Evolutionary conservation across 1,139 yeast species (phyloP).

Genomic region (Candida sojae): DNA sequence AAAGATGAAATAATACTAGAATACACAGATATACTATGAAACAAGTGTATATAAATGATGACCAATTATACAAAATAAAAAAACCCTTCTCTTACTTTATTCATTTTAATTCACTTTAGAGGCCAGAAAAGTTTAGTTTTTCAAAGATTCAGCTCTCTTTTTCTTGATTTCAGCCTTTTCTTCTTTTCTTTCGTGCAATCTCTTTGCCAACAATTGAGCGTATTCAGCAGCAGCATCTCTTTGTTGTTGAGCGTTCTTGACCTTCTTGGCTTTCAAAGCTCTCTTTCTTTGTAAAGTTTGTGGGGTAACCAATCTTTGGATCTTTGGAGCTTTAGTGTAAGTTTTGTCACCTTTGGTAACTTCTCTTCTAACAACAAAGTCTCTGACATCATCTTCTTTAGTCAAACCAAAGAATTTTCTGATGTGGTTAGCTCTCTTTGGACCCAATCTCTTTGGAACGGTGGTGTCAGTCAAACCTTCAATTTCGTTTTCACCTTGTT

Average conservation of each 20-base stretch:
- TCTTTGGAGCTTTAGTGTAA: conserved; percentile 99
- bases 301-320: conserved; percentile 99
- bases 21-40: conserved; percentile 9
- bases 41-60: conserved; percentile 10
- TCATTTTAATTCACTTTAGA: neutral
- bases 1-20: conserved; percentile 7
- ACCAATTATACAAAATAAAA: conserved; percentile 4
- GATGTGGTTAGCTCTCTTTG: conserved; percentile 99
- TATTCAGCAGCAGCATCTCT: conserved; percentile 99
- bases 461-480: conserved; percentile 94
- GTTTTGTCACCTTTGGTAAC: conserved; percentile 97
- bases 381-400: conserved; percentile 94
- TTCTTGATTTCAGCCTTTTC: conserved; percentile 97
- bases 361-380: conserved; percentile 98
- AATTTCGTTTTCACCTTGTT: conserved; percentile 96
- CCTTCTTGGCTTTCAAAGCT: conserved; percentile 90
- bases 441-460: conserved; percentile 98
- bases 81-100: conserved; percentile 1
- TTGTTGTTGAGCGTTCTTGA: conserved; percentile 97
- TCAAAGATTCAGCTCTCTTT: conserved; percentile 96
- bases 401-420: conserved; percentile 99
- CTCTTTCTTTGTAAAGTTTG: conserved; percentile 99
- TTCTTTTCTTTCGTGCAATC: conserved; percentile 98
- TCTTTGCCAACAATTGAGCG: conserved; percentile 98
- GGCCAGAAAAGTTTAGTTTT: conserved; percentile 9